Conservation (phyloP, 495 filamentous ascomycete genomes). For the Lasiosphaeria hispida region DNA sequence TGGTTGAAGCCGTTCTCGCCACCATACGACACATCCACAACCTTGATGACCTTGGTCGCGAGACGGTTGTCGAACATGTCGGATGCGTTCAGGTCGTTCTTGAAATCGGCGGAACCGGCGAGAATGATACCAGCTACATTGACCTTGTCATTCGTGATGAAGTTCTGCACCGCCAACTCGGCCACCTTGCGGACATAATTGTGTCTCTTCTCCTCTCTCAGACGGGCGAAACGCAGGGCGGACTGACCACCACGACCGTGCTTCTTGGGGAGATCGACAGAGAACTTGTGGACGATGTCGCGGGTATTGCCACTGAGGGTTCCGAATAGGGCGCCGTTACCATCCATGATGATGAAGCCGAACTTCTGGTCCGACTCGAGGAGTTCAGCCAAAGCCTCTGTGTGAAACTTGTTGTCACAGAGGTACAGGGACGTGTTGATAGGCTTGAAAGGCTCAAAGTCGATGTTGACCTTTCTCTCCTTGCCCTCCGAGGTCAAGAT, state of each 20-base stretch:
- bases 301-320: slow-evolving; percentile 95
- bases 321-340: slow-evolving; percentile 95
- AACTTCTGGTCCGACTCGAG: slow-evolving; percentile 98
- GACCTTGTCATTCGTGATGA: slow-evolving; percentile 95
- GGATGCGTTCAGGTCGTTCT: slow-evolving; percentile 96
- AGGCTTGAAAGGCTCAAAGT: slow-evolving; percentile 99
- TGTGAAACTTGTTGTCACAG: slow-evolving; percentile 99
- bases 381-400: slow-evolving; percentile 91
- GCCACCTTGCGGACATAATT: slow-evolving; percentile 99
- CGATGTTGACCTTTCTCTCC: slow-evolving; percentile 98
- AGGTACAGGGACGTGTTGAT: slow-evolving; percentile 99
- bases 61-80: slow-evolving; percentile 95
- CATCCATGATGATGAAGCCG: slow-evolving; percentile 99
- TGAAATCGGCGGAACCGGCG: slow-evolving; percentile 98
- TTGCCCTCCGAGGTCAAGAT: slow-evolving; percentile 98
- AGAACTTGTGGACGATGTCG: slow-evolving; percentile 96
- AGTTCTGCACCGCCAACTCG: slow-evolving; percentile 96
- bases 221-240: slow-evolving; percentile 96
- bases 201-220: slow-evolving; percentile 99
- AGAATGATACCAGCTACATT: slow-evolving; percentile 94
- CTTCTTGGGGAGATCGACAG: slow-evolving; percentile 97
- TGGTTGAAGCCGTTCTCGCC: slow-evolving; percentile 99
- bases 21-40: slow-evolving; percentile 97
- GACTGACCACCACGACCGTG: slow-evolving; percentile 99
- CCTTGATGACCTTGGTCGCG: slow-evolving; percentile 93